These are phyloP conservation scores for Peniophora sp. DNA, from an alignment of 1,284 basidiomycete genomes.

Conservation along the genomic window DNA sequence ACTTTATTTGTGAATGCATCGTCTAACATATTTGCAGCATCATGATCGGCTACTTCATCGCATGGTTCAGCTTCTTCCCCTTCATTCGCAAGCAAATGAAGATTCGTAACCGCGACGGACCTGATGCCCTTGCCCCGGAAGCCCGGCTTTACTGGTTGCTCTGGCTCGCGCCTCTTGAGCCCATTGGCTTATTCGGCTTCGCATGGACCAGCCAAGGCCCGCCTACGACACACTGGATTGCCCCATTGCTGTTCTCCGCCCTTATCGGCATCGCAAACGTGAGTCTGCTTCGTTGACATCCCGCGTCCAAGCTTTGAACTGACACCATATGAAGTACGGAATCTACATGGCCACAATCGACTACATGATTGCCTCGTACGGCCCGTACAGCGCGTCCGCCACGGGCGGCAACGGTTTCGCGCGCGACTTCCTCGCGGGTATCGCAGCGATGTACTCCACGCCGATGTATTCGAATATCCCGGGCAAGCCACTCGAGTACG, in stretches of 20 bases:
- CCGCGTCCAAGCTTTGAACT: neutral
- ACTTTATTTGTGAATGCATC: neutral
- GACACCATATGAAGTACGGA: constrained; percentile 2
- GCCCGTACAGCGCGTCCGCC: constrained; percentile 12
- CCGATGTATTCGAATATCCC: constrained; percentile 8
- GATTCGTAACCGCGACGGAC: constrained; percentile 5
- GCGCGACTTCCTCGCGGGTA: constrained; percentile 13
- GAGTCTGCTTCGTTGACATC: neutral
- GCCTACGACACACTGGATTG: constrained; percentile 11
- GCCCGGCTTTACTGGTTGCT: constrained; percentile 12
- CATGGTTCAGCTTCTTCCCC: constrained; percentile 13
- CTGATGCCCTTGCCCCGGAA: constrained; percentile 11
- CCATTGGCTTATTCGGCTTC: constrained; percentile 13
- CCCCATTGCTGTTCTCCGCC: constrained; percentile 11
- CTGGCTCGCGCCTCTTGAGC: constrained; percentile 11
- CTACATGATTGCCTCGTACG: constrained; percentile 14
- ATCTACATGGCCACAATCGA: constrained; percentile 16
- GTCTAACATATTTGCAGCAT: constrained; percentile 5
- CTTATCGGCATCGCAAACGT: constrained; percentile 13
- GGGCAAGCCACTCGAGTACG: constrained; percentile 22
- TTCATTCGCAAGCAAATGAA: constrained; percentile 9
- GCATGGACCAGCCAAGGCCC: constrained; percentile 14
- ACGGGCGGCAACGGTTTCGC: constrained; percentile 14
- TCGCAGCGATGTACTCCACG: constrained; percentile 13
- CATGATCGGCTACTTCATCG: constrained; percentile 12